Base-by-base conservation (phyloP, 2,329 filamentous ascomycete species). In the Alternaria sp. region DNA sequence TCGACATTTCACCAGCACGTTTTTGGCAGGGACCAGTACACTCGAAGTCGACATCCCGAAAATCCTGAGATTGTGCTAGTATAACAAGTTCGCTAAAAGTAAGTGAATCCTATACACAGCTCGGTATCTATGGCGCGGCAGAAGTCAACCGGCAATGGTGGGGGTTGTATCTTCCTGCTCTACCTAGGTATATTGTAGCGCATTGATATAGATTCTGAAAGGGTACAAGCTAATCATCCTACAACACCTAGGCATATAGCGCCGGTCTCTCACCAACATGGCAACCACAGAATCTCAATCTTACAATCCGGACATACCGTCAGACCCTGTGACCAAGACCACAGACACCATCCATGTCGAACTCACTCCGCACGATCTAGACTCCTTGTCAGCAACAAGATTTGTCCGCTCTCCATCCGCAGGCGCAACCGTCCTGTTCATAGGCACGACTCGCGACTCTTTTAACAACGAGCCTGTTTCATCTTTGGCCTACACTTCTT, bases 401-500 rank as follows among this genome's bases (percentile, higher is more conserved):
- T 84, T 83, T 47, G 91, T 95, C 22, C 88, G 90, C 65, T 91
- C 82, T 66, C 78, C 69, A 48, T 62, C 61, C 14, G 74, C 75
- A 51, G 76, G 75, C 51, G 75, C 75, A 62, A 75, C 65, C 38
- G 66, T 70, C 46, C 61, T 69, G 51, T 76, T 76, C 68, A 75
- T 75, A 66, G 90, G 91, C 54, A 93, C 90, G 1, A 96, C 92
- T 3, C 85, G 92, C 58, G 89, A 94, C 79, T 89, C 84, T 70
- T 95, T 95, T 78, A 84, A 81, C 54, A 84, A 85, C 58, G 89
- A 90, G 62, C 83, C 88, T n/a, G 91, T 96, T 60, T 88, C 87
- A 34, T 87, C 91, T 53, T 87, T 96, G 2, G 83, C 89, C 53
- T 96, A 96, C 80, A 88, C 87, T 18, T 87, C 92, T 8, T 96